A percentile compares a stretch with the other conserved stretches of the same genome.
Evolutionary conservation across 2,329 filamentous ascomycete species (phyloP).

Genomic region (Cordyceps javanica): DNA sequence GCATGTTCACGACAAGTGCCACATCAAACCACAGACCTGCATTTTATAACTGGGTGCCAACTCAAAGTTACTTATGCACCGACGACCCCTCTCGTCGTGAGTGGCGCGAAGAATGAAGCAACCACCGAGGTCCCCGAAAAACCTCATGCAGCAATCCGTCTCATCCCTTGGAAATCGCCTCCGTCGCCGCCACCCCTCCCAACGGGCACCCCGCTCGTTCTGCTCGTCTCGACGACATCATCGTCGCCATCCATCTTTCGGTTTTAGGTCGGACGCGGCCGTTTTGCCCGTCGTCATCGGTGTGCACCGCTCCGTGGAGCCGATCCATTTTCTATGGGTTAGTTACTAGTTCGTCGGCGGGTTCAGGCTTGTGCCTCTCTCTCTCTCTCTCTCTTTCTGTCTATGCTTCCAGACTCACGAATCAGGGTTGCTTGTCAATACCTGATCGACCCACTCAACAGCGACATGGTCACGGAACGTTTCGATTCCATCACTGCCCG

Average conservation of each 20-base stretch:
- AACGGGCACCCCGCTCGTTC: not conserved
- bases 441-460: not conserved
- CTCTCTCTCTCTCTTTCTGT: too few species aligned
- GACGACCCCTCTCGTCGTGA: not conserved
- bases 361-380: too few species aligned
- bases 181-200: not conserved
- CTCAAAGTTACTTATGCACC: not conserved
- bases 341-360: not conserved
- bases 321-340: not conserved
- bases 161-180: not conserved
- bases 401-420: too few species aligned
- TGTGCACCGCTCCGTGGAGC: slow-evolving; percentile 2
- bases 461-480: not conserved
- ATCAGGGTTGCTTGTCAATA: not conserved
- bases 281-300: slow-evolving; percentile 1
- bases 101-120: not conserved
- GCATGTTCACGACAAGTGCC: not conserved
- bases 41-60: not conserved
- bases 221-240: not conserved
- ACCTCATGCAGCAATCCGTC: too few species aligned
- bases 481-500: not conserved
- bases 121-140: not conserved
- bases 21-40: not conserved
- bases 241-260: not conserved
- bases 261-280: slow-evolving; percentile 10